Evolutionary conservation across 2,329 filamentous ascomycete genomes (phyloP).

Genomic region (Fusarium pseudoanthophilum): DNA sequence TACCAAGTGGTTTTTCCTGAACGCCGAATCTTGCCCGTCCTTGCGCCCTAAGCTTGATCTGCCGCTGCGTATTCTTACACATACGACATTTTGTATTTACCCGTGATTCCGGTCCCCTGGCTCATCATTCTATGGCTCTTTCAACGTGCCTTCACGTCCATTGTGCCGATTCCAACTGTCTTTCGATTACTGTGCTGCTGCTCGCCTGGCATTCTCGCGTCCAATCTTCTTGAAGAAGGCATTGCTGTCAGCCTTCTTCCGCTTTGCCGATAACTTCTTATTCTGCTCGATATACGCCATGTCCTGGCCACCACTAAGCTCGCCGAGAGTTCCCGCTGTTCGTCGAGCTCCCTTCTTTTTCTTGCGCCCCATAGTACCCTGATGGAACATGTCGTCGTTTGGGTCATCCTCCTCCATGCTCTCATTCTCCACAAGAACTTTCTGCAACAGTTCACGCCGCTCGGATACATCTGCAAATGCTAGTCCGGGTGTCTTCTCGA

Average conservation of each 20-base stretch:
- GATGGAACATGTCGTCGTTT: conserved; percentile 55
- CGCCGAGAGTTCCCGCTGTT: conserved; percentile 85
- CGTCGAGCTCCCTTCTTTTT: conserved; percentile 73
- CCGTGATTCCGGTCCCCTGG: conserved; percentile 1
- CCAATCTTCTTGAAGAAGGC: conserved; percentile 57
- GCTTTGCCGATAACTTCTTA: conserved; percentile 64
- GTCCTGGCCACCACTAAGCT: conserved; percentile 89
- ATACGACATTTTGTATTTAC: neutral
- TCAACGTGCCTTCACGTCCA: neutral
- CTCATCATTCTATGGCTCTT: conserved; percentile 18
- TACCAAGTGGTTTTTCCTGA: conserved; percentile 18
- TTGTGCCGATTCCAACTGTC: conserved; percentile 3
- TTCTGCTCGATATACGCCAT: conserved; percentile 97
- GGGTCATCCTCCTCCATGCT: conserved; percentile 78
- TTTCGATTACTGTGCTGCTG: conserved; percentile 46
- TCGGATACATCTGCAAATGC: conserved; percentile 83
- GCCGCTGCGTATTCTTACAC: neutral
- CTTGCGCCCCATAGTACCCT: conserved; percentile 59
- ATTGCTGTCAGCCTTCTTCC: conserved; percentile 54
- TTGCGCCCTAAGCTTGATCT: conserved; percentile 11
- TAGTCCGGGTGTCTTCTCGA: conserved; percentile 83
- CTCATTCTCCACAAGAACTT: conserved; percentile 90
- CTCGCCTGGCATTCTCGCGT: conserved; percentile 53
- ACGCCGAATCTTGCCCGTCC: conserved; percentile 41
- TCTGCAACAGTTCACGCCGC: conserved; percentile 85